Evolutionary conservation across 768 basidiomycete species (phyloP).

Genomic region (Lentinula aciculospora): DNA sequence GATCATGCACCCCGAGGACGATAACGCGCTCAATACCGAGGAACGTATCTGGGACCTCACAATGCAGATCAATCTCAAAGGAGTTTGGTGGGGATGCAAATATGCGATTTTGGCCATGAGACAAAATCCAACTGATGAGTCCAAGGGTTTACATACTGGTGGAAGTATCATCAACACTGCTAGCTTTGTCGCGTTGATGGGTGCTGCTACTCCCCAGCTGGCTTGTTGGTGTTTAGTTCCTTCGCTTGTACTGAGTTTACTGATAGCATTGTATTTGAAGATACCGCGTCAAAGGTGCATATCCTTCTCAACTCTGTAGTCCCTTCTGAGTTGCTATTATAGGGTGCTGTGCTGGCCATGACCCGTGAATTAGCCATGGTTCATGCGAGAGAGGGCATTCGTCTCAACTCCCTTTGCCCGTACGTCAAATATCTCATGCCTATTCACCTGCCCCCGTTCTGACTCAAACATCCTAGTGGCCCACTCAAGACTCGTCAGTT

Average conservation of each 20-base stretch:
- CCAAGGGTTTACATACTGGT: conserved; percentile 73
- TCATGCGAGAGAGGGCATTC: conserved; percentile 95
- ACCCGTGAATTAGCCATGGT: conserved; percentile 97
- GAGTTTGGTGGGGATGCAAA: conserved; percentile 99
- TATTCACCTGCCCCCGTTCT: neutral
- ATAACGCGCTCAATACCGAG: conserved; percentile 93
- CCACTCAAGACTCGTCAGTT: conserved; percentile 88
- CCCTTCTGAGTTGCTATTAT: neutral
- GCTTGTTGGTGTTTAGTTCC: conserved; percentile 63
- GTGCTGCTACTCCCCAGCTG: conserved; percentile 97
- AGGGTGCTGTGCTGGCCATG: conserved; percentile 98
- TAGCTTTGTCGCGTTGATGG: conserved; percentile 92
- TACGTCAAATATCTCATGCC: conserved; percentile 32
- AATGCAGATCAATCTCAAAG: conserved; percentile 94
- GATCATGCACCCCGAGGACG: conserved; percentile 97
- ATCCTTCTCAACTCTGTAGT: neutral
- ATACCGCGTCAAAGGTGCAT: conserved; percentile 88
- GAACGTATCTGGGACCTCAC: conserved; percentile 95
- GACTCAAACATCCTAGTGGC: conserved; percentile 47
- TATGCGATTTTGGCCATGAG: conserved; percentile 97
- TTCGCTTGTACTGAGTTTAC: conserved; percentile 6
- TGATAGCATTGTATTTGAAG: conserved; percentile 29
- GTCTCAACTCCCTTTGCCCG: conserved; percentile 95
- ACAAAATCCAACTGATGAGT: conserved; percentile 76
- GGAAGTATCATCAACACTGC: conserved; percentile 98